These are phyloP conservation scores for Geosmithia putterillii DNA, from an alignment of 2,329 filamentous ascomycete genomes.

Conservation along the genomic window DNA sequence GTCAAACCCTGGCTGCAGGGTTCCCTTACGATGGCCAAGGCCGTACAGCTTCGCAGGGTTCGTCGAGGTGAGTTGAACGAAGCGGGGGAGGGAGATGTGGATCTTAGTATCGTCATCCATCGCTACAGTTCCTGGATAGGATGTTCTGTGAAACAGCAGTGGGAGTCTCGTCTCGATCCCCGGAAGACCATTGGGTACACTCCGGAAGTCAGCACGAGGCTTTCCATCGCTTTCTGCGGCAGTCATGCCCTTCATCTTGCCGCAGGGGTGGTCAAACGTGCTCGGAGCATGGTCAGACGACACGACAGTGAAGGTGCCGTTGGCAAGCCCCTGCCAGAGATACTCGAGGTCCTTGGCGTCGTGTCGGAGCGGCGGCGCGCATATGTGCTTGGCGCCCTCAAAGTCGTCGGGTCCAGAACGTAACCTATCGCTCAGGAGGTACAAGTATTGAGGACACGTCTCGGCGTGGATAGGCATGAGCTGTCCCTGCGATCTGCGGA, in stretches of 20 bases:
- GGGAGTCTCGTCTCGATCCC: background rate
- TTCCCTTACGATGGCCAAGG: background rate
- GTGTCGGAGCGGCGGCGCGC: background rate
- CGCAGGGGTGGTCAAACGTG: background rate
- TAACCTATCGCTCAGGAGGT: background rate
- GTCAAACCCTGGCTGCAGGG: background rate
- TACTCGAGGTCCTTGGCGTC: background rate
- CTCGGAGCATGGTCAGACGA: background rate
- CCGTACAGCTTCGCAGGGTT: background rate
- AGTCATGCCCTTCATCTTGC: background rate
- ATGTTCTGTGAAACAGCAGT: background rate
- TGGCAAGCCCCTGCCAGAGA: background rate
- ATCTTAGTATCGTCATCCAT: background rate
- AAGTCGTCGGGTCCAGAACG: background rate
- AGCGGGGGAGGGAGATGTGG: background rate
- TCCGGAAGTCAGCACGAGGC: background rate
- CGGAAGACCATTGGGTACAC: background rate
- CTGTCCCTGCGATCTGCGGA: background rate
- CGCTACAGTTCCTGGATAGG: background rate
- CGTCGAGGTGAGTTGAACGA: background rate
- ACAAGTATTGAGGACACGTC: background rate
- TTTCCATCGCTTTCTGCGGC: background rate
- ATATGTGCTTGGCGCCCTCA: background rate
- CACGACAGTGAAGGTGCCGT: background rate
- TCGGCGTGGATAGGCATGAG: background rate